Base-by-base conservation (phyloP, 106 monocot genomes). In the Cymbidium sinense region DNA sequence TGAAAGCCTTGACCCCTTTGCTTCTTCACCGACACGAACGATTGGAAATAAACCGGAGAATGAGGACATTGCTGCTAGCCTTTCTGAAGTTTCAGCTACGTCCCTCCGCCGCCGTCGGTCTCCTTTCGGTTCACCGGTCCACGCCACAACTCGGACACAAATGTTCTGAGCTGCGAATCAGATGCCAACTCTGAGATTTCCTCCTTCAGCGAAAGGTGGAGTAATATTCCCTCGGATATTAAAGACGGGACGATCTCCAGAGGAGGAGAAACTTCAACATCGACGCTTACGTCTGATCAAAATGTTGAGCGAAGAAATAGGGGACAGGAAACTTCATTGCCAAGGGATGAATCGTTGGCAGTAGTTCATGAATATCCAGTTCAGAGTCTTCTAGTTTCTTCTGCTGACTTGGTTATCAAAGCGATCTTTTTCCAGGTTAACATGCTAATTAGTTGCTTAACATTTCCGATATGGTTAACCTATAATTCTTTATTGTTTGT, bases 401-500 rank as follows among this genome's bases (percentile, higher is more conserved):
- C 86, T 10, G 88, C 71, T 0, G 83, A 79, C 37, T 79, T 94
- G 5, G 67, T 92, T 17, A 73, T 98, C 76, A 98, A 90, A 61
- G 83, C 87, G 1, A 30, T 98, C 11, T 43, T 76, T 23, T 92
- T 92, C 43, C 94, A 98, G 81, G 70, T 92, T 28, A 78, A 70
- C 50, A 25, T 94, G 21, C 34, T 94, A 11, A 25, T 90, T 30
- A 76, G 50, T 18, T 82, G 11, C 35, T 25, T 98, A 30, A 50
- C 62, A 18, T 75, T 90, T 70, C 91, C 96, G 5, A 34, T 92
- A 41, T 77, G 86, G 76, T 50, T 98, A 77, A 15, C 92, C 55
- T 58, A 78, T 27, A 54, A 44, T 30, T 78, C 82, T 31, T 85
- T 94, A 31, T 71, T 82, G 67, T 36, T 91, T 52, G 79, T 89